Evolutionary conservation across 2,329 filamentous ascomycete genomes (phyloP).

Genomic region (Trichoderma sp.): DNA sequence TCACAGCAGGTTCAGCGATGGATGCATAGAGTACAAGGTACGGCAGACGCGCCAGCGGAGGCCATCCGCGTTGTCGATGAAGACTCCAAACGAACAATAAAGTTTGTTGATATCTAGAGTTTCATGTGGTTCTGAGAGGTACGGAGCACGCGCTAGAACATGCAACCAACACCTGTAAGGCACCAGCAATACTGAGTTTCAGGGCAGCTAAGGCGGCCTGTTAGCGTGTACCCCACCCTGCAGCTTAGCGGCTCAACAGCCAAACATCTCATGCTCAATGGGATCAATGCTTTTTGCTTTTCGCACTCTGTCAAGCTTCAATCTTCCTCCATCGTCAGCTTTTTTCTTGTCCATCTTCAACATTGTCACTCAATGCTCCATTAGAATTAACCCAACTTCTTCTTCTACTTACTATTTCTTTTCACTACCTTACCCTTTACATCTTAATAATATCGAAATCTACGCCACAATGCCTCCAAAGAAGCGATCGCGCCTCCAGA

Average conservation of each 20-base stretch:
- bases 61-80: neutral
- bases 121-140: neutral
- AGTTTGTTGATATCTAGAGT: neutral
- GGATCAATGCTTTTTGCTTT: neutral
- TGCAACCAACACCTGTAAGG: neutral
- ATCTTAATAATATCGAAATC: neutral
- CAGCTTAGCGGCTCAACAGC: slow-evolving; percentile 6
- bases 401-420: neutral
- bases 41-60: neutral
- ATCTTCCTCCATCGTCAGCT: neutral
- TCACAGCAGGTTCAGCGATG: neutral
- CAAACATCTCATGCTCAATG: slow-evolving; percentile 20
- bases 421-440: neutral
- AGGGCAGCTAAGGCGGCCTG: neutral
- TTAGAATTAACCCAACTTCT: neutral
- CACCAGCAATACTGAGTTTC: neutral
- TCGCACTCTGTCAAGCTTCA: neutral
- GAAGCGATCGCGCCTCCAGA: slow-evolving; percentile 62
- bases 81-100: neutral
- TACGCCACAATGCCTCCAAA: slow-evolving; percentile 60
- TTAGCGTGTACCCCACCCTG: slow-evolving; percentile 1
- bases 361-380: too few species aligned
- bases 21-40: slow-evolving; percentile 3
- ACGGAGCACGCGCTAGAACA: neutral
- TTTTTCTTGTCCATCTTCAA: neutral